Evolutionary conservation across 345 rosid genomes (phyloP).

Genomic region (Leavenworthia alabamica): DNA sequence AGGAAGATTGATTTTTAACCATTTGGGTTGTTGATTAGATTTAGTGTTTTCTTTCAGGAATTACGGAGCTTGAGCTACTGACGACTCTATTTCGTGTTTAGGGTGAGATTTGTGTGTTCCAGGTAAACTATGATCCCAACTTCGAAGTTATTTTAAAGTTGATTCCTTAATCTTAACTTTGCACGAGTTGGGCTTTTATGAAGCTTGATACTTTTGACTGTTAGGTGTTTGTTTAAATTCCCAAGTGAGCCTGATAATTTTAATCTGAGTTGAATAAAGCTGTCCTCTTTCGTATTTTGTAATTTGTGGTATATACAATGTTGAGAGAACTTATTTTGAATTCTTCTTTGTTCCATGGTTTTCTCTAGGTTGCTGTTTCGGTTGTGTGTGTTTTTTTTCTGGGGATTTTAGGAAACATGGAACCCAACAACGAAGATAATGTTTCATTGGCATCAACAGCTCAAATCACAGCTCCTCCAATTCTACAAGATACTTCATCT

Average conservation of each 20-base stretch:
- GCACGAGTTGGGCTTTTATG: background rate
- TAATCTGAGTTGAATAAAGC: background rate
- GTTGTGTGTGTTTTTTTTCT: background rate
- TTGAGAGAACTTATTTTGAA: background rate
- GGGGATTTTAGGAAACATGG: conserved; percentile 42
- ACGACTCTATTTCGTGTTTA: background rate
- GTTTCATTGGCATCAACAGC: conserved; percentile 29
- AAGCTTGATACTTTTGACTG: background rate
- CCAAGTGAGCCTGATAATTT: conserved; percentile 6
- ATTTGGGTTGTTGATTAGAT: conserved; percentile 18
- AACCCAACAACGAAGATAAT: conserved; percentile 46
- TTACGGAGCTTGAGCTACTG: conserved; percentile 7
- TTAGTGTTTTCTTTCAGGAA: conserved; percentile 12
- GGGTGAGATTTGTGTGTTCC: conserved; percentile 7
- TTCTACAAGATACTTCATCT: conserved; percentile 29
- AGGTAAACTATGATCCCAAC: background rate
- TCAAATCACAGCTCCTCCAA: conserved; percentile 29
- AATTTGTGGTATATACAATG: background rate
- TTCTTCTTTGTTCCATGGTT: conserved; percentile 1
- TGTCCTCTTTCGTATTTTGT: background rate
- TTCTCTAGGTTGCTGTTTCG: background rate
- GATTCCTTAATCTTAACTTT: background rate
- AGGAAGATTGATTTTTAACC: background rate
- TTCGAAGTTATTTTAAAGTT: background rate
- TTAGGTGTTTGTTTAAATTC: conserved; percentile 17